Conservation (phyloP, 1,139 yeast species). For the Geotrichum phurueaensis region DNA sequence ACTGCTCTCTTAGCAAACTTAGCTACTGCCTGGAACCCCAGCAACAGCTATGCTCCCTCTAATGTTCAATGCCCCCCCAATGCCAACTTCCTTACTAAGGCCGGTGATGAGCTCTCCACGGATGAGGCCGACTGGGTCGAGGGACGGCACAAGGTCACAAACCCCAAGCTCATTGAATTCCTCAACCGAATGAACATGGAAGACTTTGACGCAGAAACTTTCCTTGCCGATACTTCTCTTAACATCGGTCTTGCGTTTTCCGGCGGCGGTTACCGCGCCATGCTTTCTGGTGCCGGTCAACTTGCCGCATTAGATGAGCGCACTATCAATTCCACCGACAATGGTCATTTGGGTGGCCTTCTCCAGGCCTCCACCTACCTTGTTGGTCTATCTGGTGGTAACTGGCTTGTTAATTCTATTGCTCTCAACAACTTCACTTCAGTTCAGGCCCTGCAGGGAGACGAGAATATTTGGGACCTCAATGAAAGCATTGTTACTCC, state of each 20-base stretch:
- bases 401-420: slow-evolving; percentile 82
- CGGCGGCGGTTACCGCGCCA: slow-evolving; percentile 92
- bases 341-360: slow-evolving; percentile 72
- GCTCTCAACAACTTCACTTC: slow-evolving; percentile 78
- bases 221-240: slow-evolving; percentile 46
- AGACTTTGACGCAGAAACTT: slow-evolving; percentile 51
- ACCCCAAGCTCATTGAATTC: slow-evolving; percentile 49
- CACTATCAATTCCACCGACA: slow-evolving; percentile 49
- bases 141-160: slow-evolving; percentile 48
- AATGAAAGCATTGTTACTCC: slow-evolving; percentile 55
- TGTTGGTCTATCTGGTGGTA: slow-evolving; percentile 84
- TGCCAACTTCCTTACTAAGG: slow-evolving; percentile 22
- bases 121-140: slow-evolving; percentile 25
- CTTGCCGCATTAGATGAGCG: slow-evolving; percentile 74
- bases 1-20: neutral
- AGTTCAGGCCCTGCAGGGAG: slow-evolving; percentile 50
- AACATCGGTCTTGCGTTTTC: slow-evolving; percentile 71
- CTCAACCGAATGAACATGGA: slow-evolving; percentile 52
- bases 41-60: slow-evolving; percentile 27
- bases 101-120: slow-evolving; percentile 21
- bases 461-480: slow-evolving; percentile 72
- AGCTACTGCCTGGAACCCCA: slow-evolving; percentile 17
- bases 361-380: slow-evolving; percentile 73
- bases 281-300: slow-evolving; percentile 86
- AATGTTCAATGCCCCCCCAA: slow-evolving; percentile 24